Evolutionary conservation across 2,329 filamentous ascomycete genomes (phyloP).

Genomic region (Epichloe aotearoae): DNA sequence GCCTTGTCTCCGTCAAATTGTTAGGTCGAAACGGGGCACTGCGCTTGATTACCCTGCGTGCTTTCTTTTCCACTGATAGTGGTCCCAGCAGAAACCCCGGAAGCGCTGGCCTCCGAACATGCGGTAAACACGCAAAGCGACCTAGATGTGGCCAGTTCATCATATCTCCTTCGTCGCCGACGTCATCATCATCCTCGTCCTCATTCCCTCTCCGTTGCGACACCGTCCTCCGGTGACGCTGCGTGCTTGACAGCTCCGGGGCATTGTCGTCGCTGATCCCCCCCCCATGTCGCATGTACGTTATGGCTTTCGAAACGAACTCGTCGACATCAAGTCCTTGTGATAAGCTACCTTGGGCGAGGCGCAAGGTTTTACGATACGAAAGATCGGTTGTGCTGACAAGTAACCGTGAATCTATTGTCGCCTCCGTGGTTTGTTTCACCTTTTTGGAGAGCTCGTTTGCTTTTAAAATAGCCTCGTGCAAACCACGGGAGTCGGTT

Average conservation of each 20-base stretch:
- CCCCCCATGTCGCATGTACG: slow-evolving; percentile 64
- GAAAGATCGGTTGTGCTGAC: slow-evolving; percentile 70
- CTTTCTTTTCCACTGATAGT: slow-evolving; percentile 76
- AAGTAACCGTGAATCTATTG: slow-evolving; percentile 76
- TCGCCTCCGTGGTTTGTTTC: slow-evolving; percentile 81
- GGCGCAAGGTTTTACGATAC: slow-evolving; percentile 61
- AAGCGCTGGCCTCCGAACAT: slow-evolving; percentile 60
- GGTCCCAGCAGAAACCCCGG: slow-evolving; percentile 80
- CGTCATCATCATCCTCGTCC: slow-evolving; percentile 41
- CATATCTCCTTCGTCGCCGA: slow-evolving; percentile 61
- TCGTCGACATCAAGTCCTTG: slow-evolving; percentile 80
- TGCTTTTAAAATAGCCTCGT: slow-evolving; percentile 51
- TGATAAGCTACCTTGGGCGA: slow-evolving; percentile 58
- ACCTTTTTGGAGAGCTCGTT: slow-evolving; percentile 56
- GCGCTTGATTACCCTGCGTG: slow-evolving; percentile 56
- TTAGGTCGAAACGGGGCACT: slow-evolving; percentile 57
- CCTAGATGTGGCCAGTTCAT: slow-evolving; percentile 83
- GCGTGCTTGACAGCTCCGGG: slow-evolving; percentile 36
- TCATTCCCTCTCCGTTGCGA: slow-evolving; percentile 21
- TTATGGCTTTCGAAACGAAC: slow-evolving; percentile 80
- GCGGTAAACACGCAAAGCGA: slow-evolving; percentile 58
- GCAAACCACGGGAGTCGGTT: slow-evolving; percentile 49
- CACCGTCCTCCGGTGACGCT: slow-evolving; percentile 28
- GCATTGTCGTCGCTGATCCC: slow-evolving; percentile 39
- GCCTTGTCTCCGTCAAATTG: slow-evolving; percentile 56